A percentile compares a stretch with the other conserved stretches of the same genome.
Conservation (phyloP, 768 basidiomycete genomes). For the Mycena sanguinolenta region DNA sequence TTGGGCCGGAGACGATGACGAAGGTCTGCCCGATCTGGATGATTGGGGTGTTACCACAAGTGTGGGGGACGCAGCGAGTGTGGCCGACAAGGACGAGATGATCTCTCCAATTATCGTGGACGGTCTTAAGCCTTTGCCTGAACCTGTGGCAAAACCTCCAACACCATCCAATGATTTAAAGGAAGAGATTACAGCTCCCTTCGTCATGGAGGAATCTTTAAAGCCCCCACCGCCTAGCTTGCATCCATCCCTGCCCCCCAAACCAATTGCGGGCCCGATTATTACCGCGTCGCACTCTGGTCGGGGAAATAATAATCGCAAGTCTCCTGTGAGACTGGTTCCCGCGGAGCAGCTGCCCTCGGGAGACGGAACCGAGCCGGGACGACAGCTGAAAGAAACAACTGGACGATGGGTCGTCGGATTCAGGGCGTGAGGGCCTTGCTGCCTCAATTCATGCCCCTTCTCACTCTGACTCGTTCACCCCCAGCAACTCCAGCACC, state of each 20-base stretch:
- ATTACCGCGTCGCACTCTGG: slow-evolving; percentile 32
- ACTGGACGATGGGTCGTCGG: slow-evolving; percentile 36
- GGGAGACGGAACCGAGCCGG: slow-evolving; percentile 5
- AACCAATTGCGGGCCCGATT: slow-evolving; percentile 51
- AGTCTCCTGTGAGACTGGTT: neutral
- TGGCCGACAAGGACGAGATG: slow-evolving; percentile 49
- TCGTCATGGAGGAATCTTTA: slow-evolving; percentile 30
- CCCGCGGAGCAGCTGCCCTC: neutral
- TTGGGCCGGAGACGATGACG: slow-evolving; percentile 92
- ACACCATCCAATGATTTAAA: slow-evolving; percentile 33
- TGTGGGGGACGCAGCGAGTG: slow-evolving; percentile 66
- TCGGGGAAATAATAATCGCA: slow-evolving; percentile 33
- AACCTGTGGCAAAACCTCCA: slow-evolving; percentile 48
- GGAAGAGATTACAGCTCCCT: slow-evolving; percentile 40
- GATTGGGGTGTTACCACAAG: slow-evolving; percentile 81
- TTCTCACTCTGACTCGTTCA: slow-evolving; percentile 55
- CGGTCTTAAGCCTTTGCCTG: slow-evolving; percentile 71
- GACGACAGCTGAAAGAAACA: slow-evolving; percentile 9
- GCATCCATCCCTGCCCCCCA: slow-evolving; percentile 63
- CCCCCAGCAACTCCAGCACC: slow-evolving; percentile 53
- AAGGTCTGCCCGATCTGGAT: slow-evolving; percentile 84
- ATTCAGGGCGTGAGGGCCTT: slow-evolving; percentile 49
- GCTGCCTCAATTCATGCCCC: slow-evolving; percentile 72
- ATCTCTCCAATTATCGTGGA: slow-evolving; percentile 81
- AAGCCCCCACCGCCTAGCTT: slow-evolving; percentile 39